These are phyloP conservation scores for Fusarium dimerum DNA, from an alignment of 2,329 filamentous ascomycete genomes.

Conservation along the genomic window DNA sequence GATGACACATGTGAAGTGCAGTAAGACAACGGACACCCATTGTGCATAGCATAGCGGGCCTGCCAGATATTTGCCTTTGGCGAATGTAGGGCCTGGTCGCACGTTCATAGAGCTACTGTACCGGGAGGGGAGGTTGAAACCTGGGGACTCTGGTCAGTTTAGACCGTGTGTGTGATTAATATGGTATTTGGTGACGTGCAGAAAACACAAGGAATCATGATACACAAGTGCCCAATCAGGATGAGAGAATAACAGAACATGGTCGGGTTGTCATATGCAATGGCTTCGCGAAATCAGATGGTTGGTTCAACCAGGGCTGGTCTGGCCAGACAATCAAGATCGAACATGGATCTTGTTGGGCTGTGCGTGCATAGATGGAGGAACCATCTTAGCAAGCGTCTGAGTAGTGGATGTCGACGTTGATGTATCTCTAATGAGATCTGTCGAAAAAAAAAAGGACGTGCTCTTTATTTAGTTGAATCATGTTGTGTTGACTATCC, in stretches of 20 bases:
- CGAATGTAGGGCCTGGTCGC: too few species aligned
- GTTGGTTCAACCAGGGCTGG: background rate
- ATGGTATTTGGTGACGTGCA: slow-evolving; percentile 27
- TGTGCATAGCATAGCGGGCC: background rate
- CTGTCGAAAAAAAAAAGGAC: background rate
- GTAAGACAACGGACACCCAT: background rate
- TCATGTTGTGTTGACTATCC: background rate
- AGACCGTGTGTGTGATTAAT: background rate
- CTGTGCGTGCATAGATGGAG: background rate
- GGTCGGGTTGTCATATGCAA: background rate
- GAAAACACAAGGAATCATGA: slow-evolving; percentile 9
- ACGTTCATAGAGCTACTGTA: background rate
- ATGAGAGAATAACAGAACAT: background rate
- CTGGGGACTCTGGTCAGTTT: background rate
- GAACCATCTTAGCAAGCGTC: background rate
- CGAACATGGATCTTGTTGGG: background rate
- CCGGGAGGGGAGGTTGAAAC: background rate
- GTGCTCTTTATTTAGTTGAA: background rate
- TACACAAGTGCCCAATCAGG: slow-evolving; percentile 17
- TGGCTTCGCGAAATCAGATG: background rate
- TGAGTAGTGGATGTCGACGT: background rate
- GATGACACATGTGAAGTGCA: too few species aligned
- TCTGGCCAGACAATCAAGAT: background rate
- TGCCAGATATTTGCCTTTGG: background rate
- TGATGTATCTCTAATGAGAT: background rate